Percentiles rank a stretch among this genome's conserved stretches.
Conservation (phyloP, 2,329 filamentous ascomycete genomes). For the Pseudocercospora musae region DNA sequence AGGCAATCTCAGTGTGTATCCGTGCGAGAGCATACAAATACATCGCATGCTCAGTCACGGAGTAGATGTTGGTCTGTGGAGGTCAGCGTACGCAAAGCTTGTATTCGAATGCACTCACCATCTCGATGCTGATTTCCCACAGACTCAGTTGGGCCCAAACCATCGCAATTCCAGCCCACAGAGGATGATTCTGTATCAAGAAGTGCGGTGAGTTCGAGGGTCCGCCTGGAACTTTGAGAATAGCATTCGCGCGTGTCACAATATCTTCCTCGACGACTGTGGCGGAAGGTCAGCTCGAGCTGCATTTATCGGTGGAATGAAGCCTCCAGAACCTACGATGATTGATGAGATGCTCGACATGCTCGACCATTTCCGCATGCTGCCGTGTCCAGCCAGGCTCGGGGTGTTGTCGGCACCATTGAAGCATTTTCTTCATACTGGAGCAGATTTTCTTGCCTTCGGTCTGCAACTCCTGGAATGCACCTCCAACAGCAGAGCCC, state of each 20-base stretch:
- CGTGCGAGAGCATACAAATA: neutral
- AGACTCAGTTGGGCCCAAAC: conserved; percentile 1
- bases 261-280: neutral
- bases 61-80: neutral
- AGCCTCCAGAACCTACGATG: neutral
- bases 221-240: neutral
- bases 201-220: neutral
- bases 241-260: neutral
- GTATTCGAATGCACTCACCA: neutral
- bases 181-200: neutral
- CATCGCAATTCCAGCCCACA: neutral
- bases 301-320: neutral
- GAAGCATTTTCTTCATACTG: neutral
- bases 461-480: neutral
- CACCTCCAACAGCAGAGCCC: neutral
- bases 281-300: neutral
- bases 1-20: neutral
- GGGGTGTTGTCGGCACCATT: neutral
- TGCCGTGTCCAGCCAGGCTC: neutral
- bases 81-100: neutral
- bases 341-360: neutral
- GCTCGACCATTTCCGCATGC: neutral
- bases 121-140: conserved; percentile 5
- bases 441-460: neutral
- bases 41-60: neutral